Base-by-base conservation (phyloP, 23 red algal genomes). In the Chondrus crispus region DNA sequence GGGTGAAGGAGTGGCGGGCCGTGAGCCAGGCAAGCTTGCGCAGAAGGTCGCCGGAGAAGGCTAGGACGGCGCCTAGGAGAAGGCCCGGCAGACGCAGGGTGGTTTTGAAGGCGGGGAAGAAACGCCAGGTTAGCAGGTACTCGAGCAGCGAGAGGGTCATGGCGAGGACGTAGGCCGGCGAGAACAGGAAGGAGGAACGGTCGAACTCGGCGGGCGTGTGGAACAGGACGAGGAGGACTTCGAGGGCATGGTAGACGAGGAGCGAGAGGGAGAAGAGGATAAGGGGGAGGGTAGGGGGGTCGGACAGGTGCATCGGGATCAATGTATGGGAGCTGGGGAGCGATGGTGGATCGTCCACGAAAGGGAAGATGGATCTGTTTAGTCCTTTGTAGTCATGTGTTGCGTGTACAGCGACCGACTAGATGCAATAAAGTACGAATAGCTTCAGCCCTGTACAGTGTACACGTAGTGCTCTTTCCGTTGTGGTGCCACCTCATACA, bases 21-120 rank as follows among this genome's bases (percentile, higher is more conserved):
- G 93, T 95, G 9, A 93, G 51, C 93, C 93, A 95, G 16, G 90
- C 93, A 14, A 50, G 47, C 42, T 94, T 94, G 62, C 96, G 93
- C 26, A 98, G 53, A 8, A 40, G 37, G 63, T 95, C 93, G 37
- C 96, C 96, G 1, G 58, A 5, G n/a, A 88, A 35, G 37, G 94
- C 41, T 36, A 82, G 42, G 24, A 98, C 43, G 40, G 84, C 93
- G 14, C 82, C 76, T 11, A 66, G 29, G 24, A 53, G 74, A 33
- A 80, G 44, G 7, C 60, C 80, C 12, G 53, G 47, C 30, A 87
- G 53, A n/a, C 37, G 40, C 3, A 72, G 49, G 42, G n/a, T 43
- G 14, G 12, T 32, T 50, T 91, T 85, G 13, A 38, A 7, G 40
- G 4, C 72, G 6, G 58, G 72, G 30, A 76, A 87, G 29, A 70